A percentile compares a stretch with the other conserved stretches of the same genome.
phyloP scores from a whole-genome alignment of 2,329 filamentous ascomycete genomes.

The Aspergillus transmontanensis region DNA sequence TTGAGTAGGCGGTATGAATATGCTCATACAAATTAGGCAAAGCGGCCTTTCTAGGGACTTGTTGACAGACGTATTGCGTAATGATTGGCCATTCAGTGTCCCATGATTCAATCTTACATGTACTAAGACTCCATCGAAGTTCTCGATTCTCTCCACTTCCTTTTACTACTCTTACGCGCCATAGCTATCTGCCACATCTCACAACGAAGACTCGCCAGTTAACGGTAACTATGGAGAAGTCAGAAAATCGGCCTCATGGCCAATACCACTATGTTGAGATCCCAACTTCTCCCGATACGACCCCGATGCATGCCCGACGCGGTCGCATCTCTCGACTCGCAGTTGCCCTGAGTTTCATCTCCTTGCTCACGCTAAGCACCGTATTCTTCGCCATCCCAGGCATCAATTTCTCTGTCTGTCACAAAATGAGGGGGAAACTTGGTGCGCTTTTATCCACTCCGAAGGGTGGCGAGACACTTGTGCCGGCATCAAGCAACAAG shows the following conservation, averaged over 20 bases:
- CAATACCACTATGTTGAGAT: slow-evolving; percentile 7
- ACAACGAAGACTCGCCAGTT: background rate
- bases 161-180: background rate
- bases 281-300: slow-evolving; percentile 13
- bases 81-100: background rate
- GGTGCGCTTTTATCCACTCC: background rate
- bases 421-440: slow-evolving; percentile 1
- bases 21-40: background rate
- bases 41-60: background rate
- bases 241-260: background rate
- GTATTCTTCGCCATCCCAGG: slow-evolving; percentile 7
- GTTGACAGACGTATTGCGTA: background rate
- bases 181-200: slow-evolving; percentile 2
- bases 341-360: slow-evolving; percentile 13
- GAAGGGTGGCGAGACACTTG: slow-evolving; percentile 2
- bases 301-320: slow-evolving; percentile 11
- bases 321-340: slow-evolving; percentile 14
- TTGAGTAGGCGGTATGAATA: background rate
- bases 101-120: background rate
- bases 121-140: background rate
- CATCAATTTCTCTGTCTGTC: slow-evolving; percentile 11
- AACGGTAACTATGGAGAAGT: slow-evolving; percentile 17
- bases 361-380: slow-evolving; percentile 15
- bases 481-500: slow-evolving; percentile 16
- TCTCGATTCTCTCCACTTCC: background rate